Conservation (phyloP, 1,284 basidiomycete species). For the Ganoderma resinaceum region DNA sequence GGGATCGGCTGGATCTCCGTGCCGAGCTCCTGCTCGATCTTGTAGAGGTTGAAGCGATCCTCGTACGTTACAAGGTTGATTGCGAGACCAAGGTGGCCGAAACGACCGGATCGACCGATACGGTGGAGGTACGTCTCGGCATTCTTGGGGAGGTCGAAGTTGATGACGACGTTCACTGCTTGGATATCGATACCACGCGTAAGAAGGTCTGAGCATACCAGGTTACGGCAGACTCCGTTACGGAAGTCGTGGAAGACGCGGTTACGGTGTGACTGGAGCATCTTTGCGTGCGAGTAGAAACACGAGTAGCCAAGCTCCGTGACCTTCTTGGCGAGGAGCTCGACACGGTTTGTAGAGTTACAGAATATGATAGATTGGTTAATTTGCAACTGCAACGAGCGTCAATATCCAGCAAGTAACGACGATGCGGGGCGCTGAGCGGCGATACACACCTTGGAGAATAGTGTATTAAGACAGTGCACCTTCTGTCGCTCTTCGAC, state of each 20-base stretch:
- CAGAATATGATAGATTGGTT: conserved; percentile 99
- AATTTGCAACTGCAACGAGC: conserved; percentile 86
- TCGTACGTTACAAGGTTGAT: conserved; percentile 98
- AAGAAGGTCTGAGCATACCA: conserved; percentile 96
- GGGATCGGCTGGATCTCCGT: conserved; percentile 99
- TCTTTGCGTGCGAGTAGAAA: conserved; percentile 99
- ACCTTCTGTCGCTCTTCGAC: conserved; percentile 99
- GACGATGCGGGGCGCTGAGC: conserved; percentile 2
- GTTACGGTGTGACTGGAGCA: conserved; percentile 98
- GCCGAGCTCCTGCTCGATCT: conserved; percentile 97
- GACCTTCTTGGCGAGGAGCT: conserved; percentile 98
- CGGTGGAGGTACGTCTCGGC: conserved; percentile 98
- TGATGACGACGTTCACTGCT: conserved; percentile 99
- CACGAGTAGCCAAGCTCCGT: conserved; percentile 99
- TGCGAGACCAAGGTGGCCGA: conserved; percentile 96
- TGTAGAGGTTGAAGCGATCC: conserved; percentile 97
- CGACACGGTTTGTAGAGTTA: conserved; percentile 99
- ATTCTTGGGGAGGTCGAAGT: conserved; percentile 99
- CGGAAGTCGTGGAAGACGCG: conserved; percentile 99
- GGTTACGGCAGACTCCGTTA: conserved; percentile 96
- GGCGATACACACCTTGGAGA: conserved; percentile 78
- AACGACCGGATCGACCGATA: conserved; percentile 96
- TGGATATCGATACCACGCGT: conserved; percentile 99
- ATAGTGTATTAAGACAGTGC: conserved; percentile 97
- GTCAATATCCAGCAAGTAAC: conserved; percentile 23